Evolutionary conservation across 2,329 filamentous ascomycete species (phyloP), one percentile per base, ranked within the genome.

Genomic region (Onygenales sp.): DNA sequence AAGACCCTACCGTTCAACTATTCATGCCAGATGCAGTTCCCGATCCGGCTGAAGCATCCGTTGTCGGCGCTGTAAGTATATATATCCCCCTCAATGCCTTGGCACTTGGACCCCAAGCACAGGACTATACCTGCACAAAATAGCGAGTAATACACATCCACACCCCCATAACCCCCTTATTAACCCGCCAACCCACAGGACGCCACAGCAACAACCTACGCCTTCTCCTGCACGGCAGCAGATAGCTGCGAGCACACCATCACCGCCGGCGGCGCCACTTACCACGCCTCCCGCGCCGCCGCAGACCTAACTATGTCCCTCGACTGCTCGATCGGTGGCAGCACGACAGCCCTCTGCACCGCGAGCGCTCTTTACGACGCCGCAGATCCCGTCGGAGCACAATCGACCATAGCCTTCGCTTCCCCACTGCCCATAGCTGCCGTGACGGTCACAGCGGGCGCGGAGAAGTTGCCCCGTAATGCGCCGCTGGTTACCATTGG

Each of bases 371-470:
- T 17, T 0, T 17, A 17, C 17, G 17, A 17, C 17, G 2, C 17
- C 17, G 17, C 17, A 17, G 17, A 17, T 2, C 17, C 17, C 17
- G 17, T 17, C 17, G 17, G 17, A 17, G 17, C 17, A 17, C 17
- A 17, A 17, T 17, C 17, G 17, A 11, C 8, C 17, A 13, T 36
- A 17, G 17, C 33, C 10, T 40, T 39, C 34, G 21, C 14, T 31
- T 21, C 27, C 34, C 37, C 45, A 2, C 7, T 14, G 4, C 6
- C 34, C 3, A 50, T 50, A n/a, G 32, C 27, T 13, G 6, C 56
- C 17, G 53, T 55, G n/a, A n/a, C 36, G 11, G 44, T 57, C 31
- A 57, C 53, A 1, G 51, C 51, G 11, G 56, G 56, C 45, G 53
- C 51, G 7, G 56, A 55, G 39, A 55, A 57, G n/a, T 33, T 57